Evolutionary conservation across 2,329 filamentous ascomycete genomes (phyloP).

Genomic region (Fusarium sp.): DNA sequence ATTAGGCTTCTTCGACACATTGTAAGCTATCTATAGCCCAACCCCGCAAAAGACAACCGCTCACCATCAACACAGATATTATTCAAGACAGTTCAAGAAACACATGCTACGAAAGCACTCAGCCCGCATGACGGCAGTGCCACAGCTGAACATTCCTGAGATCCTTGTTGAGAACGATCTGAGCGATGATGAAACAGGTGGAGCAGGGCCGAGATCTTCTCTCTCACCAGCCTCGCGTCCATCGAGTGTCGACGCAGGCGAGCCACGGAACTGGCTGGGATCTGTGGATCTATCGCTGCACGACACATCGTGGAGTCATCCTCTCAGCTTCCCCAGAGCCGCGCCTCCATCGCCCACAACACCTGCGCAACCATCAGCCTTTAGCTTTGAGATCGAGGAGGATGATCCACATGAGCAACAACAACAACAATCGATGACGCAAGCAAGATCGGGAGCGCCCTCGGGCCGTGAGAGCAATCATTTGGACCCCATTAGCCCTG

Average conservation of each 20-base stretch:
- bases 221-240: constrained; percentile 31
- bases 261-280: constrained; percentile 55
- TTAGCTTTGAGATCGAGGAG: constrained; percentile 68
- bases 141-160: constrained; percentile 85
- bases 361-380: constrained; percentile 62
- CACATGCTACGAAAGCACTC: constrained; percentile 76
- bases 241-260: constrained; percentile 44
- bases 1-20: constrained; percentile 92
- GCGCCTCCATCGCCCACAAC: constrained; percentile 52
- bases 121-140: constrained; percentile 79
- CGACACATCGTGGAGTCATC: constrained; percentile 52
- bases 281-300: constrained; percentile 54
- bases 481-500: constrained; percentile 53
- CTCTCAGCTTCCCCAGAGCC: constrained; percentile 63
- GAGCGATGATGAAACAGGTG: constrained; percentile 49
- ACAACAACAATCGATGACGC: constrained; percentile 29
- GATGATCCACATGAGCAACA: constrained; percentile 45
- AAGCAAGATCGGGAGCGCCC: constrained; percentile 55
- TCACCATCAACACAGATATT: constrained; percentile 65
- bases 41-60: background rate
- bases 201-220: constrained; percentile 36
- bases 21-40: constrained; percentile 60
- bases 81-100: constrained; percentile 82
- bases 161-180: constrained; percentile 88
- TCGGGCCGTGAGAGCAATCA: constrained; percentile 69